phyloP scores from a whole-genome alignment of 768 basidiomycete species.

The Mycena galopus region DNA sequence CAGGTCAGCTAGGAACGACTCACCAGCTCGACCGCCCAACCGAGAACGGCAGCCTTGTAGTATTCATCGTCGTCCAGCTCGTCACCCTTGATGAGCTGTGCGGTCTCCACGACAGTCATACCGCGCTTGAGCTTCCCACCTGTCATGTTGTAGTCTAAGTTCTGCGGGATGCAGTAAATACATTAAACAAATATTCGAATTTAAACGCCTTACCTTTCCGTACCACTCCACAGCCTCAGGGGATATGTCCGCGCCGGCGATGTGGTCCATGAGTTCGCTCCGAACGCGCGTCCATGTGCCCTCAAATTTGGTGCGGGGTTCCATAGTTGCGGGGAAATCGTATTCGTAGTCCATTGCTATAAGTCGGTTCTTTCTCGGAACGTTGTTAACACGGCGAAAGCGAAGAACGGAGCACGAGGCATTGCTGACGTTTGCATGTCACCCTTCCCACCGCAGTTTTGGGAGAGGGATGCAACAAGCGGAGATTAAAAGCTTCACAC shows the following conservation, averaged over 20 bases:
- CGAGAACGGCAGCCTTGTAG: conserved; percentile 87
- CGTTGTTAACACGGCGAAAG: too few species aligned
- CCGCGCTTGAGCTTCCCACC: conserved; percentile 97
- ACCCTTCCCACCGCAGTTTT: too few species aligned
- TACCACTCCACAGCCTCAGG: conserved; percentile 89
- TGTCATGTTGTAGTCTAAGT: conserved; percentile 93
- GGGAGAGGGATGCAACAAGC: too few species aligned
- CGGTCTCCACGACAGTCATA: conserved; percentile 93
- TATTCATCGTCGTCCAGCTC: conserved; percentile 86
- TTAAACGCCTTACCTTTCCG: conserved; percentile 64
- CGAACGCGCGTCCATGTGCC: conserved; percentile 78
- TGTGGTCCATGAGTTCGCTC: conserved; percentile 80
- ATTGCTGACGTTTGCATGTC: too few species aligned
- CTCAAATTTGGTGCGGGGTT: conserved; percentile 79
- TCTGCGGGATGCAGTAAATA: conserved; percentile 57
- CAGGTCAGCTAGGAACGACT: conserved; percentile 46
- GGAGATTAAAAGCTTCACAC: too few species aligned
- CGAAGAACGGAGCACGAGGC: too few species aligned
- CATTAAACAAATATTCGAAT: background rate
- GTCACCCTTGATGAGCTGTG: conserved; percentile 85
- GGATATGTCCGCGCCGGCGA: conserved; percentile 83
- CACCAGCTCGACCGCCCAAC: conserved; percentile 97
- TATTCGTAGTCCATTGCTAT: too few species aligned
- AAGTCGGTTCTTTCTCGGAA: too few species aligned
- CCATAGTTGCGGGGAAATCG: too few species aligned